phyloP scores from a whole-genome alignment of 805 yeast genomes.

The Komagataella populi region DNA sequence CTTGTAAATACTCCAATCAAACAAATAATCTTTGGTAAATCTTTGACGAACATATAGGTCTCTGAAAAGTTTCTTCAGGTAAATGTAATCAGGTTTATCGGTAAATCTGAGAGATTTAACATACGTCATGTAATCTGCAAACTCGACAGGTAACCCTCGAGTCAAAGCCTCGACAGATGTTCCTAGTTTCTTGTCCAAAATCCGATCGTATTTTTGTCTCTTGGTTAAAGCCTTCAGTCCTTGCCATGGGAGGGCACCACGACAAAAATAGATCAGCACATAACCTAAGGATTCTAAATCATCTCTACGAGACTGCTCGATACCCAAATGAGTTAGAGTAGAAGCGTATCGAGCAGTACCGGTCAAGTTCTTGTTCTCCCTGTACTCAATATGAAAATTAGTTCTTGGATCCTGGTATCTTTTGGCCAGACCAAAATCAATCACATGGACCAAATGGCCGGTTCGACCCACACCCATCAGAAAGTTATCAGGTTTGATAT shows the following conservation, averaged over 20 bases:
- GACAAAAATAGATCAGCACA: conserved; percentile 84
- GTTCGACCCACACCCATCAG: conserved; percentile 84
- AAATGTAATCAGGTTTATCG: conserved; percentile 91
- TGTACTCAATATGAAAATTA: conserved; percentile 87
- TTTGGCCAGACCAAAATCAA: conserved; percentile 89
- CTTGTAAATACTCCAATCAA: conserved; percentile 92
- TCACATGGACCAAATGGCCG: conserved; percentile 90
- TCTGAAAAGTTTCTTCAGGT: conserved; percentile 77
- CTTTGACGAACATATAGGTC: conserved; percentile 81
- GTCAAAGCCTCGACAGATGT: conserved; percentile 79
- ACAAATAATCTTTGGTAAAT: conserved; percentile 84
- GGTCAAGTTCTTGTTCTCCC: conserved; percentile 91
- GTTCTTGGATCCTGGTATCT: conserved; percentile 91
- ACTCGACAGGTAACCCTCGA: conserved; percentile 85
- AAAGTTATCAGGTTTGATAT: conserved; percentile 75
- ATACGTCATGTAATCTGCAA: conserved; percentile 76
- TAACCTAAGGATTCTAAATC: conserved; percentile 92
- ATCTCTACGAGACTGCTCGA: conserved; percentile 94
- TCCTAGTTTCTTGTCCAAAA: conserved; percentile 88
- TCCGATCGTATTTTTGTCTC: conserved; percentile 93
- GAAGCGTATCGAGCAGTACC: conserved; percentile 97
- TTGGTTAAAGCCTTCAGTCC: conserved; percentile 95
- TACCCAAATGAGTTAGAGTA: conserved; percentile 91
- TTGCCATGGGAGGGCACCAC: conserved; percentile 98
- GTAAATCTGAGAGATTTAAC: conserved; percentile 86